Conservation (phyloP, 257 asterid genomes). For the Solanum gracilifrons region DNA sequence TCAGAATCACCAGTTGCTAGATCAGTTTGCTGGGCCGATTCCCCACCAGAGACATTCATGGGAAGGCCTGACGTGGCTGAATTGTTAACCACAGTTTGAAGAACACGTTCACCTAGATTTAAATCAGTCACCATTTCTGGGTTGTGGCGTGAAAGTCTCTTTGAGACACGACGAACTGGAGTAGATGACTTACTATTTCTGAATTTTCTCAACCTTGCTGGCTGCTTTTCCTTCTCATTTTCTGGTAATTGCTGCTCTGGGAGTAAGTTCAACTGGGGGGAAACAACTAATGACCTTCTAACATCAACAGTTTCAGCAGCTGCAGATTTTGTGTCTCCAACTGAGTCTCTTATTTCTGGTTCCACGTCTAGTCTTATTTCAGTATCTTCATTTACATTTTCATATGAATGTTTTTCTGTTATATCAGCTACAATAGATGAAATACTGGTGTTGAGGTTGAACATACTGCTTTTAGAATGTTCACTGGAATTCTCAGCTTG, state of each 20-base stretch:
- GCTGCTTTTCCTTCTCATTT: neutral
- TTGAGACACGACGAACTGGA: conserved; percentile 13
- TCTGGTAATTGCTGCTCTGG: conserved; percentile 14
- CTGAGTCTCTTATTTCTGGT: neutral
- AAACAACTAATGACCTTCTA: neutral
- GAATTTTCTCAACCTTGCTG: neutral
- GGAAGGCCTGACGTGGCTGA: neutral
- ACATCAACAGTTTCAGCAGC: neutral
- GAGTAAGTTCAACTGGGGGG: neutral
- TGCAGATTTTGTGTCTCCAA: neutral
- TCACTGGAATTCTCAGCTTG: conserved; percentile 13
- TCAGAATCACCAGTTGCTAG: neutral
- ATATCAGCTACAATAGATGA: neutral
- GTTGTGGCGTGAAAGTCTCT: conserved; percentile 18
- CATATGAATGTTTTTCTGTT: neutral
- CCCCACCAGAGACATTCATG: neutral
- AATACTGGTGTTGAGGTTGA: neutral
- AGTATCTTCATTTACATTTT: conserved; percentile 4
- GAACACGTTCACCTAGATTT: conserved; percentile 10
- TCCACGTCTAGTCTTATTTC: neutral
- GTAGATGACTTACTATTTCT: conserved; percentile 1
- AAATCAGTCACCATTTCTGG: conserved; percentile 14
- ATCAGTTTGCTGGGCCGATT: neutral
- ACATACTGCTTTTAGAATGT: neutral
- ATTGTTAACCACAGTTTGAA: conserved; percentile 5